Percentiles rank a stretch among this genome's conserved stretches.
Evolutionary conservation across 2,329 filamentous ascomycete genomes (phyloP).

Genomic region (Colletotrichum gloeosporioides): DNA sequence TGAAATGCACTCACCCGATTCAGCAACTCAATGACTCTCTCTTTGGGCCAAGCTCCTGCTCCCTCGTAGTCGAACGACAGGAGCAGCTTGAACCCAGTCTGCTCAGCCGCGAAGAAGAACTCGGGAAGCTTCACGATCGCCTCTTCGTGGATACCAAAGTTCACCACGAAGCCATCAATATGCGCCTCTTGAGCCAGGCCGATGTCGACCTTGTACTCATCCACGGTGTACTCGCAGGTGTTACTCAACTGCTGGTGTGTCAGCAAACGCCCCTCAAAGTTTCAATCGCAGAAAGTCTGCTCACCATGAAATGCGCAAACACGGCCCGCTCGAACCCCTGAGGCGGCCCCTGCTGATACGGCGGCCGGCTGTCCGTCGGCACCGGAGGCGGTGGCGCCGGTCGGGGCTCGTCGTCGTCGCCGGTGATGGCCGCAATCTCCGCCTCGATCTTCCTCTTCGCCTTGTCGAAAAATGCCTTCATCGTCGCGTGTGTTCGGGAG

Average conservation of each 20-base stretch:
- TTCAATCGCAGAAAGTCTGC: neutral
- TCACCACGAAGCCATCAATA: slow-evolving; percentile 19
- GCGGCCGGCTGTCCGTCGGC: neutral
- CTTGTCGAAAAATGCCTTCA: slow-evolving; percentile 19
- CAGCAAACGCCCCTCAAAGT: neutral
- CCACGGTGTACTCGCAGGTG: slow-evolving; percentile 7
- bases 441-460: slow-evolving; percentile 19
- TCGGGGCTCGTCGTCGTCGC: slow-evolving; percentile 12
- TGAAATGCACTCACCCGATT: neutral
- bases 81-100: slow-evolving; percentile 19
- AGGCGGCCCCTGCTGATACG: neutral
- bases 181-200: slow-evolving; percentile 16
- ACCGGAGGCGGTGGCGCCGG: neutral
- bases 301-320: slow-evolving; percentile 20
- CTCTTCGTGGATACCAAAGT: slow-evolving; percentile 21
- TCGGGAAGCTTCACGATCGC: slow-evolving; percentile 16
- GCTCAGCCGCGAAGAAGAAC: slow-evolving; percentile 12
- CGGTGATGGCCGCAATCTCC: slow-evolving; percentile 16
- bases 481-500: neutral
- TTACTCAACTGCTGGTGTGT: slow-evolving; percentile 9
- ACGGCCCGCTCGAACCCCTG: slow-evolving; percentile 9
- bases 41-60: slow-evolving; percentile 15
- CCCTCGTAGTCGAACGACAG: slow-evolving; percentile 21
- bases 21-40: slow-evolving; percentile 10
- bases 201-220: slow-evolving; percentile 18